Percentiles rank a stretch among this genome's conserved stretches.
These are phyloP conservation scores for Capsicum baccatum DNA, from an alignment of 257 asterid species.

Conservation along the genomic window DNA sequence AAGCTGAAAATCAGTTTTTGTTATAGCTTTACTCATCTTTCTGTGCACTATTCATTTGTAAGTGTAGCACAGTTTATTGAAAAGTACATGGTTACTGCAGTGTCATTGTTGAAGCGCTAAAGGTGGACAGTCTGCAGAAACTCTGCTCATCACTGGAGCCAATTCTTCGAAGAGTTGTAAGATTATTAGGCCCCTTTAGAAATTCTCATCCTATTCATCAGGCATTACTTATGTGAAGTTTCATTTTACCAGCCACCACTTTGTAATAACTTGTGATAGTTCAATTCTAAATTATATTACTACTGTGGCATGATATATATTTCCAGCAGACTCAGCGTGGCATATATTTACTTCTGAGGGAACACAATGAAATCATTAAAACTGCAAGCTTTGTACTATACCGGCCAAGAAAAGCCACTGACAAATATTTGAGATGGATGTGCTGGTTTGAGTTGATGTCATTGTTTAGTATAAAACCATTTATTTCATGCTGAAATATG, in stretches of 20 bases:
- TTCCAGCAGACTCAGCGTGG: constrained; percentile 12
- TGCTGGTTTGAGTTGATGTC: not conserved
- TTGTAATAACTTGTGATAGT: not conserved
- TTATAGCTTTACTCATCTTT: constrained; percentile 1
- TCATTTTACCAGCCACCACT: constrained; percentile 7
- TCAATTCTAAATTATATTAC: not conserved
- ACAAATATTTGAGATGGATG: constrained; percentile 4
- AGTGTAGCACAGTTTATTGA: constrained; percentile 21
- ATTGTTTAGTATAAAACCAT: not conserved
- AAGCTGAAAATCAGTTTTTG: constrained; percentile 15
- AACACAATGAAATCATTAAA: not conserved
- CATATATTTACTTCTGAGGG: not conserved
- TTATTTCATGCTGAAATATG: not conserved
- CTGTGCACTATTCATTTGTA: not conserved
- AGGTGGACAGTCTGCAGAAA: constrained; percentile 92
- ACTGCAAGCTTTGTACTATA: not conserved
- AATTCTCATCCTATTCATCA: constrained; percentile 23
- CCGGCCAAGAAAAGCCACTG: not conserved
- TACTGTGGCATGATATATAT: not conserved
- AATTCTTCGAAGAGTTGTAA: constrained; percentile 96
- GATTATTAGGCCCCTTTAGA: constrained; percentile 40
- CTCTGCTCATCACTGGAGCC: constrained; percentile 97
- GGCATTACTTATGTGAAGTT: not conserved
- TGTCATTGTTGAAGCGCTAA: constrained; percentile 93
- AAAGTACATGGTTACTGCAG: constrained; percentile 62